Evolutionary conservation across 345 rosid genomes (phyloP), one percentile per base, ranked within the genome.

Genomic region (Microthlaspi erraticum): DNA sequence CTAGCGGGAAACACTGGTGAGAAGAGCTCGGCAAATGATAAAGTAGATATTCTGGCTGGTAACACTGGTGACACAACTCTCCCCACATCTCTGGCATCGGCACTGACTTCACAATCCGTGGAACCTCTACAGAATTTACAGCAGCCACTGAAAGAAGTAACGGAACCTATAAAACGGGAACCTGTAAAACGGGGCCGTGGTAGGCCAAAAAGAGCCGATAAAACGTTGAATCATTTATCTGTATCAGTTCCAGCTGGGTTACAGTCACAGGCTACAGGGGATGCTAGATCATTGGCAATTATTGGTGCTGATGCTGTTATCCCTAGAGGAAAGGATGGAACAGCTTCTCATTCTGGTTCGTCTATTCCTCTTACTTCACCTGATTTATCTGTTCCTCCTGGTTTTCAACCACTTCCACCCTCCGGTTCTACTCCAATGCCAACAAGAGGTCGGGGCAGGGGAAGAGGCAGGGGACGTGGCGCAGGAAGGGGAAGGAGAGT

Each of bases 171-270:
- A 48, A 92, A 88, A 80, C 80, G 98, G 56, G 96, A n/a, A n/a
- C 96, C 98, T 67, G 83, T 88, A 48, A 92, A 88, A 80, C 80
- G 98, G 56, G 96, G 98, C n/a, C 92, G 98, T 78, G 98, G 98
- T 67, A 87, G 98, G 77, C 98, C 98, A 31, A 85, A 88, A 77
- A 84, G 96, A 79, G 86, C 77, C 7, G 88, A 83, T 54, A 87
- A 73, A 76, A 76, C 88, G 79, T 82, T 84, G 1, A 42, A 73
- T 52, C 70, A 73, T 2, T 48, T 57, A 64, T 51, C 73, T 43
- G 53, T 52, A 60, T 64, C 81, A 59, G 76, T 72, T 43, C 14
- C 54, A 42, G 62, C 54, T 19, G 86, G 77, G 43, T 65, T 77
- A 64, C 87, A 62, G 43, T 65, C 78, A 64, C 87, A 62, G 45